Base-by-base conservation (phyloP, 176 grass and related monocot genomes). In the Chloris gayana region DNA sequence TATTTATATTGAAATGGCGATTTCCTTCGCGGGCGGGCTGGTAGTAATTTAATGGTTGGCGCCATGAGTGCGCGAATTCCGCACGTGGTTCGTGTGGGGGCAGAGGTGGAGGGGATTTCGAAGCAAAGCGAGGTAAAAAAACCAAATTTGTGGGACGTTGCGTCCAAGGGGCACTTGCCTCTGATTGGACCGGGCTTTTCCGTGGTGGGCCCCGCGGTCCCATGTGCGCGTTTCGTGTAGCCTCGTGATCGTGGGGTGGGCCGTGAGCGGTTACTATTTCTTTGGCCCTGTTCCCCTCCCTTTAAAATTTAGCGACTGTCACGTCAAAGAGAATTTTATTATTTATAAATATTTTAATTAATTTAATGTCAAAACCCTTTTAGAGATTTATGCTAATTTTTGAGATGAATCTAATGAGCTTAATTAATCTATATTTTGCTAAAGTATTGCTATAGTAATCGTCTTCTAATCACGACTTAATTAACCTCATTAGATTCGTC, bases 21-120 rank as follows among this genome's bases (percentile, higher is more conserved):
- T 26, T 25, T 25, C 8, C 32, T 59, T 31, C 17, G 67, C 18
- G 21, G 51, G 64, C 46, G 35, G 21, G 13, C 13, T 2, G 1
- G n/a, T 0, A 38, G 26, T 58, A 27, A 75, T 62, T 77, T 50
- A 78, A 50, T 66, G 61, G 27, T 27, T 18, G 37, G 17, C 19
- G 66, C 56, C 34, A 83, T 76, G 14, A 85, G 70, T 53, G 63
- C 64, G 3, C 5, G 32, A 64, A 70, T 72, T 76, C 27, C 27
- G 82, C 87, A 89, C 82, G 82, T 82, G 77, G 22, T 77, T 89
- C 57, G 56, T 72, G 82, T 85, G 82, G 60, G 15, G 6, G 35
- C n/a, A 45, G 33, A 0, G 18, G 24, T 0, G 41, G n/a, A 11
- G 21, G 7, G 22, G 54, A 24, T 57, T 57, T 57, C 7, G 22